Base-by-base conservation (phyloP, 176 grass and related monocot genomes). In the Melocanna baccifera region DNA sequence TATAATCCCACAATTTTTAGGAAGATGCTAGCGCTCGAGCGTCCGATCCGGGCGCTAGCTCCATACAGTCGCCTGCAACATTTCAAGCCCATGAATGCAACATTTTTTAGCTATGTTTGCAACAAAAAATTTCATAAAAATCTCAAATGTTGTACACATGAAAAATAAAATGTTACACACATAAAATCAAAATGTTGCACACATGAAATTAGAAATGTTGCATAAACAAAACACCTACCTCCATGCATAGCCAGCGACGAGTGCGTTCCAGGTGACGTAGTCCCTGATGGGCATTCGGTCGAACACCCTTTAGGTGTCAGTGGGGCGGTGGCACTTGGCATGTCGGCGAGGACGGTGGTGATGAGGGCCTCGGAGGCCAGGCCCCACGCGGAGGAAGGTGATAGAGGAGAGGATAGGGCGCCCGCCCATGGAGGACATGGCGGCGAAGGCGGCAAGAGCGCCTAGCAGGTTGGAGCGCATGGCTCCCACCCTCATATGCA, bases 221-320 rank as follows among this genome's bases (percentile, higher is more conserved):
- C 0, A 34, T 3, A 34, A 34, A 34, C 4, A 34, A 34, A 34
- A 34, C 32, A 34, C 3, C 32, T 4, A 34, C 1, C 32, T 89
- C 32, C 87, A 79, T 22, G 82, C 59, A 63, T 91, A 94, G 22
- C 86, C 84, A 5, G 78, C 57, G 1, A 94, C 75, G 52, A 94
- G 77, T 29, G 82, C 84, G 42, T 94, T 94, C 89, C 89, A 91
- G 5, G 92, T 82, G 61, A 87, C 89, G 36, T 81, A 23, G 75
- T 94, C 78, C 70, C 80, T 43, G 47, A 59, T 34, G 7, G 80
- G 86, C 83, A 94, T 91, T 42, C 75, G 81, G 56, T 91, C 86
- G 80, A 94, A 91, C 89, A 91, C 63, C 76, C 81, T 83, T 23
- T 64, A 86, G 25, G 85, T 82, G 62, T 84, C 67, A 11, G 42